Percentiles rank a stretch among this genome's conserved stretches.
phyloP scores from a whole-genome alignment of 805 yeast genomes.

The Ogataea henricii region DNA sequence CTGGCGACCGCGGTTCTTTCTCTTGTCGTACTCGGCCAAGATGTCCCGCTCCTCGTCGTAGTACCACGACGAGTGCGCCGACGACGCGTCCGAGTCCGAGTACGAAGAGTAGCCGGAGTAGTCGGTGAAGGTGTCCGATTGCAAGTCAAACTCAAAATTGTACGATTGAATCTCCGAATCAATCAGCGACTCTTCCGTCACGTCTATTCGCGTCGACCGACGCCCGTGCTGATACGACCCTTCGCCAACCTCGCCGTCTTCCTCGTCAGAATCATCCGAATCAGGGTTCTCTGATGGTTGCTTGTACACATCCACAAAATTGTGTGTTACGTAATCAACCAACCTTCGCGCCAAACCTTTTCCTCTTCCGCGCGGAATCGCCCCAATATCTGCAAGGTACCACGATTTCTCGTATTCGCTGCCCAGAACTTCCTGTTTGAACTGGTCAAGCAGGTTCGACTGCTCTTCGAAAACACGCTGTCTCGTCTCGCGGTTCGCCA shows the following conservation, averaged over 20 bases:
- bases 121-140: slow-evolving; percentile 36
- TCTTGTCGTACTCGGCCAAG: slow-evolving; percentile 34
- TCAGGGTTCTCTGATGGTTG: slow-evolving; percentile 16
- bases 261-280: slow-evolving; percentile 22
- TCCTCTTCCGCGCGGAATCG: slow-evolving; percentile 58
- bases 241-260: slow-evolving; percentile 21
- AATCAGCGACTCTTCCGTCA: slow-evolving; percentile 31
- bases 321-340: slow-evolving; percentile 50
- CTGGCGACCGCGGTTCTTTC: slow-evolving; percentile 31
- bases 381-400: slow-evolving; percentile 62
- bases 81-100: slow-evolving; percentile 35
- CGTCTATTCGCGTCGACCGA: slow-evolving; percentile 17
- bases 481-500: slow-evolving; percentile 45
- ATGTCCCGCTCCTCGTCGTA: slow-evolving; percentile 39
- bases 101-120: slow-evolving; percentile 36
- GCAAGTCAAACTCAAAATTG: slow-evolving; percentile 36
- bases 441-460: slow-evolving; percentile 45
- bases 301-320: slow-evolving; percentile 40
- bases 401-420: slow-evolving; percentile 45
- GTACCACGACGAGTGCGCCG: slow-evolving; percentile 38
- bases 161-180: slow-evolving; percentile 38
- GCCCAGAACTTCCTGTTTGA: slow-evolving; percentile 46
- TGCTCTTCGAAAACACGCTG: slow-evolving; percentile 53
- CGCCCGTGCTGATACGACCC: slow-evolving; percentile 10
- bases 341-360: slow-evolving; percentile 57